A percentile compares a stretch with the other conserved stretches of the same genome.
Evolutionary conservation across 768 basidiomycete species (phyloP).

Genomic region (Boletus rubroflammeus): DNA sequence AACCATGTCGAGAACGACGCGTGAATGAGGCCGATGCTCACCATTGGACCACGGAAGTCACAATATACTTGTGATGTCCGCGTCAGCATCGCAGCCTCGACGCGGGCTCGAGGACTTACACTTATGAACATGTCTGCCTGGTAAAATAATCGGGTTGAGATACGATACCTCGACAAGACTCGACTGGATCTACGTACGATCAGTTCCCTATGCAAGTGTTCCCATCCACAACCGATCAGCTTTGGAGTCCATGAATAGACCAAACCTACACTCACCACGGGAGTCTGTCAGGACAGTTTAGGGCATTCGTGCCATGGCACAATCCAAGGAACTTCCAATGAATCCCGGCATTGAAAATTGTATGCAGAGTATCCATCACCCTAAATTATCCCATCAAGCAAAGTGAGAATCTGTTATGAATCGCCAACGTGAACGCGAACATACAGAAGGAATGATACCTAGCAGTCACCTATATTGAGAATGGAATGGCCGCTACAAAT

Average conservation of each 20-base stretch:
- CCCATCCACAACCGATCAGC: not conserved
- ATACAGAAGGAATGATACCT: slow-evolving; percentile 4
- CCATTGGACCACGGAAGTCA: slow-evolving; percentile 12
- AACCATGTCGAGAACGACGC: not conserved
- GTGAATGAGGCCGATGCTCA: not conserved
- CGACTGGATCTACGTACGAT: not conserved
- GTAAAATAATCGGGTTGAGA: not conserved
- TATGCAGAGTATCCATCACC: slow-evolving; percentile 1
- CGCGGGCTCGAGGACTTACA: not conserved
- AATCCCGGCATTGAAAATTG: not conserved
- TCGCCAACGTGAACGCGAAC: not conserved
- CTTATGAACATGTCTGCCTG: not conserved
- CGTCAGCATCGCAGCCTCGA: not conserved
- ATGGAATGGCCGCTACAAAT: not conserved
- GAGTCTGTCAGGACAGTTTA: not conserved
- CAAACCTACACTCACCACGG: slow-evolving; percentile 1
- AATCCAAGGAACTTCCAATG: not conserved
- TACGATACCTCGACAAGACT: not conserved
- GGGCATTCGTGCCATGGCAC: not conserved
- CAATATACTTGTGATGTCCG: not conserved
- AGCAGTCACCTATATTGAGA: not conserved
- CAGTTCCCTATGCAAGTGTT: not conserved
- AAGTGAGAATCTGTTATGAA: not conserved
- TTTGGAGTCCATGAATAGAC: not conserved
- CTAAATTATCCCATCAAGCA: not conserved